Evolutionary conservation across 148 eudicot genomes (phyloP), one percentile per base, ranked within the genome.

Genomic region (Camellia lanceoleosa): DNA sequence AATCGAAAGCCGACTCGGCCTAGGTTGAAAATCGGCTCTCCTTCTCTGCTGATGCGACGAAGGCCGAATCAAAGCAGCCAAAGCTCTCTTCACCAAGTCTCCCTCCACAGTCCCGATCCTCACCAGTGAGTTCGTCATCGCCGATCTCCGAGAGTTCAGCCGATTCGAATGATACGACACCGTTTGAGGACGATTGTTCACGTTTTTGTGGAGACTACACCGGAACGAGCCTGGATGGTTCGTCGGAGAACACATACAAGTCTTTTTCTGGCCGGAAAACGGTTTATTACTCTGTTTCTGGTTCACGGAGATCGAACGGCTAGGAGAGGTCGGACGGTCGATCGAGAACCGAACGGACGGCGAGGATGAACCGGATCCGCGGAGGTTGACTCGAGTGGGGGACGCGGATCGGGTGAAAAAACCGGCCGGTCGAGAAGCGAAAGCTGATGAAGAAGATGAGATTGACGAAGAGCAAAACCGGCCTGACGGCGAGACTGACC

Each of bases 81-180:
- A 63, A 1, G 92, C 92, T 59, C 92, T 75, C 44, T 78, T 88
- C 81, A 86, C 92, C 88, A 81, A 83, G 59, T 88, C 93, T 0
- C 93, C 93, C 76, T 90, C 93, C 3, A 90, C 91, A 1, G 89
- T 87, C 7, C 93, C 93, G 55, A 88, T 90, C 76, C 91, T 85
- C 75, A 88, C 93, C 6, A 90, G 71, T 76, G 93, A 90, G 69
- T 90, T 88, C 65, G 84, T 85, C 92, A 90, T 90, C 75, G 92
- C 90, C 3, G 89, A 90, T 80, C 92, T 75, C 55, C 89, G 70
- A 78, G 88, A 82, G 7, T 90, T 82, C 66, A 90, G 42, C 80
- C 87, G 65, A 14, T 86, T 78, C 75, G 85, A 79, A 68, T 73
- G 80, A 79, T 78, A 87, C 77, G 87, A 83, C 85, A 44, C 49